A percentile compares a stretch with the other conserved stretches of the same genome.
Conservation (phyloP, 2,329 filamentous ascomycete genomes). For the Colletotrichum graminicola region DNA sequence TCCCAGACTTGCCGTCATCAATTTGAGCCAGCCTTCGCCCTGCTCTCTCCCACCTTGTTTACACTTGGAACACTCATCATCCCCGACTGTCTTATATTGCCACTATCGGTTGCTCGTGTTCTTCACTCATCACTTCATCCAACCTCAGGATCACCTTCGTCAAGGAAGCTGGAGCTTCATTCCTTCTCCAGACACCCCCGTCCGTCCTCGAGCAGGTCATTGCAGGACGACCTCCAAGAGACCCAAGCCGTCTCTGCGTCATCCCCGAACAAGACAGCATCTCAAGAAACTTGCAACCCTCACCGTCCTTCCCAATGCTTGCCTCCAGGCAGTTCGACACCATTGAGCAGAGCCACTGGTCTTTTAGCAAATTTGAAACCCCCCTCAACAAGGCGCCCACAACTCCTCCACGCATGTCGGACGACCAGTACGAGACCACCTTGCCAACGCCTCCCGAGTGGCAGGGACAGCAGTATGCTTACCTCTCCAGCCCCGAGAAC, state of each 20-base stretch:
- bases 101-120: constrained; percentile 8
- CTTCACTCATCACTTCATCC: neutral
- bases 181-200: constrained; percentile 8
- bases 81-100: constrained; percentile 6
- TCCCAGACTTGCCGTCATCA: constrained; percentile 31
- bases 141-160: neutral
- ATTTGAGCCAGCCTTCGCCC: neutral
- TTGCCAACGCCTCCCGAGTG: constrained; percentile 66
- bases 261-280: constrained; percentile 37
- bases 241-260: constrained; percentile 22
- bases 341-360: constrained; percentile 68
- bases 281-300: constrained; percentile 11
- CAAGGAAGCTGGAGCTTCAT: neutral
- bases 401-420: constrained; percentile 67
- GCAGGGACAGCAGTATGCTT: constrained; percentile 68
- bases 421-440: constrained; percentile 65
- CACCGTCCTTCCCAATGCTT: constrained; percentile 62
- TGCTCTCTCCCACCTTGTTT: neutral
- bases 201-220: constrained; percentile 2
- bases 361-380: constrained; percentile 64
- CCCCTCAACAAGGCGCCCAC: constrained; percentile 59
- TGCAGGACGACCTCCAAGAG: constrained; percentile 35
- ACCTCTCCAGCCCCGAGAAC: constrained; percentile 59
- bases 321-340: constrained; percentile 66
- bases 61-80: constrained; percentile 19